A percentile compares a stretch with the other conserved stretches of the same genome.
phyloP scores from a whole-genome alignment of 768 basidiomycete genomes.

The Xerocomellus dryophilus region DNA sequence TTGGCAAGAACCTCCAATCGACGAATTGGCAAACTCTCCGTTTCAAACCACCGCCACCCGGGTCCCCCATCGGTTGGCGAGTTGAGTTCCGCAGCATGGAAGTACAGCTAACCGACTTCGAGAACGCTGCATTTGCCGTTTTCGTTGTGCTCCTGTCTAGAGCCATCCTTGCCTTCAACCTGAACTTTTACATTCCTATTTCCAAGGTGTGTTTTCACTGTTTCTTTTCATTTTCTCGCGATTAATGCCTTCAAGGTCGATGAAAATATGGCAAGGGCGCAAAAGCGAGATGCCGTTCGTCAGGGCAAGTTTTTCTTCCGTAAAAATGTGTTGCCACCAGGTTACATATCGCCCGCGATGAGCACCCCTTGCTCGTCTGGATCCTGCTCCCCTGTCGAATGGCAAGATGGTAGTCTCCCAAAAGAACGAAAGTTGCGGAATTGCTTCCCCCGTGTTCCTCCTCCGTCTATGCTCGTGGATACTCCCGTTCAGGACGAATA shows the following conservation, averaged over 20 bases:
- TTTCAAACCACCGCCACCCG: constrained; percentile 96
- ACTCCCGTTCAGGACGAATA: constrained; percentile 75
- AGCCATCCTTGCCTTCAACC: constrained; percentile 84
- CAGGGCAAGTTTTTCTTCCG: constrained; percentile 87
- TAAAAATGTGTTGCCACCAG: constrained; percentile 72
- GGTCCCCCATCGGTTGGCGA: constrained; percentile 93
- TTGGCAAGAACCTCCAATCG: constrained; percentile 87
- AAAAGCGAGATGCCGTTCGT: constrained; percentile 72
- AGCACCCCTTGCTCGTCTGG: constrained; percentile 47
- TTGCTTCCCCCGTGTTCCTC: constrained; percentile 56
- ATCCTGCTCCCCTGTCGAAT: constrained; percentile 36
- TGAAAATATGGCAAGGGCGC: constrained; percentile 92
- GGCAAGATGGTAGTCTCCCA: constrained; percentile 31
- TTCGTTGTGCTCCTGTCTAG: constrained; percentile 94
- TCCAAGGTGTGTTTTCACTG: constrained; percentile 63
- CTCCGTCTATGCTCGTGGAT: constrained; percentile 50
- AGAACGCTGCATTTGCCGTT: constrained; percentile 95
- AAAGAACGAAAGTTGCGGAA: constrained; percentile 71
- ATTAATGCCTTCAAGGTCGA: constrained; percentile 64
- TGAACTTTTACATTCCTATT: constrained; percentile 96
- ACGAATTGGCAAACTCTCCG: constrained; percentile 99
- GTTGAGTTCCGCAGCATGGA: constrained; percentile 99
- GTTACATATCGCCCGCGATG: constrained; percentile 34
- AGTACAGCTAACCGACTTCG: constrained; percentile 97
- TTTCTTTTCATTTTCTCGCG: neutral